Percentiles rank a stretch among this genome's conserved stretches.
Conservation (phyloP, 1,139 yeast species). For the Yamadazyma mexicana region DNA sequence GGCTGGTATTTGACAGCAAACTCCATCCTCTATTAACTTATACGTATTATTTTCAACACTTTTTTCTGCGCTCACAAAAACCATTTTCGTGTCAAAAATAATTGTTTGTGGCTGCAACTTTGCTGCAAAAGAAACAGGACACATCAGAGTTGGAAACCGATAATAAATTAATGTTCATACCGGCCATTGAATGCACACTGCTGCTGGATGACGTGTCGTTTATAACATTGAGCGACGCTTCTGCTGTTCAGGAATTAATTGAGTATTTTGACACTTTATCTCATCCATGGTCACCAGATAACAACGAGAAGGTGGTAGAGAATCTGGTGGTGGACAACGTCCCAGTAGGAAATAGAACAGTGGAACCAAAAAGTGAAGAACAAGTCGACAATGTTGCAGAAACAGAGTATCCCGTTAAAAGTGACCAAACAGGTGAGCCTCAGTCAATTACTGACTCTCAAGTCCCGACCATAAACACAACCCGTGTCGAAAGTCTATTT, state of each 20-base stretch:
- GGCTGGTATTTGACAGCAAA: slow-evolving; percentile 24
- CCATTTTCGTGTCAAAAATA: background rate
- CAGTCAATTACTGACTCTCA: background rate
- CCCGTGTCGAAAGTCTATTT: slow-evolving; percentile 7
- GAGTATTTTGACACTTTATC: slow-evolving; percentile 4
- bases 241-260: slow-evolving; percentile 5
- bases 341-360: too few species aligned
- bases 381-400: too few species aligned
- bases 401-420: too few species aligned
- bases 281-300: background rate
- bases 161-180: too few species aligned
- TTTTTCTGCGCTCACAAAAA: background rate
- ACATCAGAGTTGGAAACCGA: too few species aligned
- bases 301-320: background rate
- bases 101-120: slow-evolving; percentile 4
- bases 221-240: background rate
- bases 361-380: too few species aligned
- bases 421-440: too few species aligned
- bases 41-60: slow-evolving; percentile 1
- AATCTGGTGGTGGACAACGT: too few species aligned
- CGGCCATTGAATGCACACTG: background rate
- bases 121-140: too few species aligned
- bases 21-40: slow-evolving; percentile 1
- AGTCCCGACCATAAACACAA: background rate
- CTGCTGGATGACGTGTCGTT: slow-evolving; percentile 9